phyloP scores from a whole-genome alignment of 257 asterid species.

The Nicotiana paniculata region DNA sequence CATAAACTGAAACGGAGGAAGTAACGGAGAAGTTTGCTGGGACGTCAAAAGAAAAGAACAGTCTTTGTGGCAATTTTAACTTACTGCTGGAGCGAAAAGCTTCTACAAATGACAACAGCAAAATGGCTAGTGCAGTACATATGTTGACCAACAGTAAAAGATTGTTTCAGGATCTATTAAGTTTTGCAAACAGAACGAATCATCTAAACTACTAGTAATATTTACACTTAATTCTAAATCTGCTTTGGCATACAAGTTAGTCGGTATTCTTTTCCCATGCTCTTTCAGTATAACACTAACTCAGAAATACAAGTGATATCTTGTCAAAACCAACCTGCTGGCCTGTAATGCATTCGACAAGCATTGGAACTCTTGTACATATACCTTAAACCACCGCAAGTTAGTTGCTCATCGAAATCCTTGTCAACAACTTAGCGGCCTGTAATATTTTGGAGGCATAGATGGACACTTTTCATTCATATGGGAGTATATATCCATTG shows the following conservation, averaged over 20 bases:
- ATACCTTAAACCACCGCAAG: neutral
- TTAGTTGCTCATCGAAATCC: neutral
- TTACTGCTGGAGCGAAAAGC: neutral
- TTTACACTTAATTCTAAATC: neutral
- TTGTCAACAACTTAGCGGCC: conserved; percentile 71
- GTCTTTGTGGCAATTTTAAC: neutral
- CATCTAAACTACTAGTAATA: neutral
- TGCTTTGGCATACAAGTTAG: neutral
- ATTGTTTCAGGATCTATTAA: neutral
- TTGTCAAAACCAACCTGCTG: neutral
- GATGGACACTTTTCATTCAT: conserved; percentile 93
- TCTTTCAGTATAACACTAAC: neutral
- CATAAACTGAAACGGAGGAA: no score
- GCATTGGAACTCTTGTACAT: neutral
- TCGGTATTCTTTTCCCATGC: neutral
- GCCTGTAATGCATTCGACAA: neutral
- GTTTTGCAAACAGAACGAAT: neutral
- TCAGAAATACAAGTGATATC: neutral
- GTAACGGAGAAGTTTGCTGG: neutral
- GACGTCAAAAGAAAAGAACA: neutral
- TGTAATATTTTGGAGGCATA: conserved; percentile 56
- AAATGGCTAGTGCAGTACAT: neutral
- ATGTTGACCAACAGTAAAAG: neutral
- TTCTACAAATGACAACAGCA: neutral
- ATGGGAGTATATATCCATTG: conserved; percentile 62